A percentile compares a stretch with the other conserved stretches of the same genome.
Conservation (phyloP, 495 filamentous ascomycete genomes). For the Penicillium cataractarum region DNA sequence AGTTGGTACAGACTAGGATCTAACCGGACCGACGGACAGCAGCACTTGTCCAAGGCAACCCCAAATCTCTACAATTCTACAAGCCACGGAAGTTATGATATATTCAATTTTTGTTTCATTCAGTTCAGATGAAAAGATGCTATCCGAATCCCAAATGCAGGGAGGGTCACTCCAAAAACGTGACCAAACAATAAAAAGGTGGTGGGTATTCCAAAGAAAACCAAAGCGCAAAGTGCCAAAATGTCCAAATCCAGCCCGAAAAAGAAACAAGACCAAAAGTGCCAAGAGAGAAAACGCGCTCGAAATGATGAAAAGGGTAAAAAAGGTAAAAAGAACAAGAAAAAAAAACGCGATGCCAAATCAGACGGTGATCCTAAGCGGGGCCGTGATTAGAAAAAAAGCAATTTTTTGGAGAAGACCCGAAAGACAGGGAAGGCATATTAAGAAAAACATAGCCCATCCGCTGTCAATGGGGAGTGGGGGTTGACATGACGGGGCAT, state of each 20-base stretch:
- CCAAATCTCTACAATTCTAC: not conserved
- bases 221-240: not conserved
- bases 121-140: constrained; percentile 2
- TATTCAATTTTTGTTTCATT: constrained; percentile 10
- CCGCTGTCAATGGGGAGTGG: not conserved
- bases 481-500: not conserved
- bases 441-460: not conserved
- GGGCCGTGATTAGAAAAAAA: constrained; percentile 13
- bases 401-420: constrained; percentile 7
- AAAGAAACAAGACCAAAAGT: constrained; percentile 19
- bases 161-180: constrained; percentile 12
- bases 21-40: not conserved
- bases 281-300: constrained; percentile 28
- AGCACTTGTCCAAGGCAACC: not conserved
- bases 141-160: constrained; percentile 16
- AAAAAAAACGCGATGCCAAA: constrained; percentile 11
- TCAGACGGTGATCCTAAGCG: constrained; percentile 30
- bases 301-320: constrained; percentile 30
- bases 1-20: not conserved
- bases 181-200: constrained; percentile 15
- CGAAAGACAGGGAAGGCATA: not conserved
- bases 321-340: constrained; percentile 8
- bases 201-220: constrained; percentile 31
- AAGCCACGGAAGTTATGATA: not conserved
- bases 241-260: constrained; percentile 23